Conservation (phyloP, 805 yeast species). For the Deakozyma indianensis region DNA sequence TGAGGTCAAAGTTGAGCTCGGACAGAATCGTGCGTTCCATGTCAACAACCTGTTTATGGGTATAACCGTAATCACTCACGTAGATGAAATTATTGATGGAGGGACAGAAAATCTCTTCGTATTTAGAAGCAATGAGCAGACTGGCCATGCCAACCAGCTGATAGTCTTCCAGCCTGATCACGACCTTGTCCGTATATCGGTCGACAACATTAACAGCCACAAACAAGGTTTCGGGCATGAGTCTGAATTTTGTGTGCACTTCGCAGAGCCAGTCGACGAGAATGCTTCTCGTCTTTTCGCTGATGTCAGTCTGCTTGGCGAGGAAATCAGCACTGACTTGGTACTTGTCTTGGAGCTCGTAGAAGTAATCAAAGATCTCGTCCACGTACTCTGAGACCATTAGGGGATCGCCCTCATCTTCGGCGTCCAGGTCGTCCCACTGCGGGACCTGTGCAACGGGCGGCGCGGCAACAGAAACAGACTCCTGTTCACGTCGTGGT, state of each 20-base stretch:
- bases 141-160: constrained; percentile 81
- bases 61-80: constrained; percentile 74
- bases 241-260: constrained; percentile 69
- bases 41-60: constrained; percentile 64
- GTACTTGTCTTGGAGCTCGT: constrained; percentile 56
- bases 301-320: constrained; percentile 46
- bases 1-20: constrained; percentile 56
- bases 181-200: constrained; percentile 62
- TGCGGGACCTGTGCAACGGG: not conserved
- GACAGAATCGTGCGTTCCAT: constrained; percentile 74
- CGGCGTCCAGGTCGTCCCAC: constrained; percentile 21
- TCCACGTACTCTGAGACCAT: constrained; percentile 90
- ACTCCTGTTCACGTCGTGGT: constrained; percentile 1
- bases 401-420: constrained; percentile 30
- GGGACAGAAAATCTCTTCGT: constrained; percentile 84
- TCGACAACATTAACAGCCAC: constrained; percentile 80
- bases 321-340: constrained; percentile 46
- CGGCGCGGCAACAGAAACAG: not conserved
- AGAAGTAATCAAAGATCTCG: constrained; percentile 72
- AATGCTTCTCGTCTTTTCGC: constrained; percentile 74
- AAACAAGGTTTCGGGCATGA: constrained; percentile 74
- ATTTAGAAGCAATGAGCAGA: constrained; percentile 80
- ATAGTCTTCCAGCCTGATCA: constrained; percentile 61
- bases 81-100: constrained; percentile 74
- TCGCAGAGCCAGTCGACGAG: constrained; percentile 91